phyloP scores from a whole-genome alignment of 2,329 filamentous ascomycete genomes.

The Paramyrothecium sp. region DNA sequence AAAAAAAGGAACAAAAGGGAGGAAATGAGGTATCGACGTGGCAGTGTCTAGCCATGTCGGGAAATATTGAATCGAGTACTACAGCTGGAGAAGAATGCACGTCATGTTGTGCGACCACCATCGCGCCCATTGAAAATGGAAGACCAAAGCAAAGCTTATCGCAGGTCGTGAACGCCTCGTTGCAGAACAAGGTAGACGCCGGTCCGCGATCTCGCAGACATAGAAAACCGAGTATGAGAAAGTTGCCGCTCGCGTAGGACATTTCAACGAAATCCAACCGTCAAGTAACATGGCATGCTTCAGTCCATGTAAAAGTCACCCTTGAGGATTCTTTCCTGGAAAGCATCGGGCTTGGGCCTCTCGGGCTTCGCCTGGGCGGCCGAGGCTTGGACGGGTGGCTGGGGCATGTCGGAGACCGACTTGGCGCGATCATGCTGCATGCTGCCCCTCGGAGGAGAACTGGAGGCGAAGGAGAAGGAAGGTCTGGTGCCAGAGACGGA shows the following conservation, averaged over 20 bases:
- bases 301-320: constrained; percentile 98
- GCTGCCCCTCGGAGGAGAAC: constrained; percentile 31
- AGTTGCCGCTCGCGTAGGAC: too few relatives aligned
- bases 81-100: too few relatives aligned
- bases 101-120: not conserved
- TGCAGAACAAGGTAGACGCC: not conserved
- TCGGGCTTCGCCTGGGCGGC: constrained; percentile 44
- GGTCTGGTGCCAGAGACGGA: constrained; percentile 59
- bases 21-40: not conserved
- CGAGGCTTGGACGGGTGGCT: constrained; percentile 51
- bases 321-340: constrained; percentile 95
- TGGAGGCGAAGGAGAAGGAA: constrained; percentile 56
- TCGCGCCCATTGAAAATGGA: not conserved
- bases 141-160: not conserved
- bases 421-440: constrained; percentile 63
- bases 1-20: constrained; percentile 10
- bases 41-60: not conserved
- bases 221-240: too few relatives aligned
- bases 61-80: not conserved
- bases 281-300: constrained; percentile 16
- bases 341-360: constrained; percentile 79
- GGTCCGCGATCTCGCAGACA: too few relatives aligned
- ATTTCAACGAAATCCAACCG: too few relatives aligned
- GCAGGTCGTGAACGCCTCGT: not conserved
- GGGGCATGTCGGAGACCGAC: constrained; percentile 65